phyloP scores from a whole-genome alignment of 768 basidiomycete species.

The Mycena capillaripes region DNA sequence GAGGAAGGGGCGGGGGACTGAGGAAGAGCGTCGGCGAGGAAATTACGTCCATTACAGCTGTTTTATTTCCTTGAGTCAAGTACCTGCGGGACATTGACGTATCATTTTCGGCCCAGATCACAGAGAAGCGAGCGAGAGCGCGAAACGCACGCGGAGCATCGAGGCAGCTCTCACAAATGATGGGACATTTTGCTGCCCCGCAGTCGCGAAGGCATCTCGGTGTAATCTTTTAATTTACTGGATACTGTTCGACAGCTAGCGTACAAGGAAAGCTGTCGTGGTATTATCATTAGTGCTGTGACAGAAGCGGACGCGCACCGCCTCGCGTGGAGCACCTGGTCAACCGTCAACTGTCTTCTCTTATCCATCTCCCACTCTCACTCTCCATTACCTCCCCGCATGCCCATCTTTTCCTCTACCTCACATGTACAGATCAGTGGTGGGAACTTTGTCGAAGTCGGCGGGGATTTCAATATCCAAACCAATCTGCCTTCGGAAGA shows the following conservation, averaged over 20 bases:
- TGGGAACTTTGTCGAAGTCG: not conserved
- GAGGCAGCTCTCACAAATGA: not conserved
- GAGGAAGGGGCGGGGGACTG: too few relatives aligned
- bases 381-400: not conserved
- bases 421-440: constrained; percentile 19
- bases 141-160: too few relatives aligned
- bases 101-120: too few relatives aligned
- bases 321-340: constrained; percentile 6
- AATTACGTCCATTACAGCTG: too few relatives aligned
- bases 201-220: constrained; percentile 4
- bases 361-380: not conserved
- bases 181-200: constrained; percentile 4
- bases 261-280: not conserved
- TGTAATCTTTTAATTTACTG: not conserved
- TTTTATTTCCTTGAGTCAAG: too few relatives aligned
- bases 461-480: too few relatives aligned
- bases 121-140: too few relatives aligned
- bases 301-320: constrained; percentile 4
- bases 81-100: too few relatives aligned
- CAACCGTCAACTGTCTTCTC: not conserved
- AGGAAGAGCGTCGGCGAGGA: too few relatives aligned
- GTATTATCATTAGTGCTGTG: constrained; percentile 1
- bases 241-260: not conserved
- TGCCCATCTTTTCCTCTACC: constrained; percentile 9
- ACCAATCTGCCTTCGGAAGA: constrained; percentile 2